Conservation (phyloP, 2,329 filamentous ascomycete genomes). For the Thelonectria discophora region DNA sequence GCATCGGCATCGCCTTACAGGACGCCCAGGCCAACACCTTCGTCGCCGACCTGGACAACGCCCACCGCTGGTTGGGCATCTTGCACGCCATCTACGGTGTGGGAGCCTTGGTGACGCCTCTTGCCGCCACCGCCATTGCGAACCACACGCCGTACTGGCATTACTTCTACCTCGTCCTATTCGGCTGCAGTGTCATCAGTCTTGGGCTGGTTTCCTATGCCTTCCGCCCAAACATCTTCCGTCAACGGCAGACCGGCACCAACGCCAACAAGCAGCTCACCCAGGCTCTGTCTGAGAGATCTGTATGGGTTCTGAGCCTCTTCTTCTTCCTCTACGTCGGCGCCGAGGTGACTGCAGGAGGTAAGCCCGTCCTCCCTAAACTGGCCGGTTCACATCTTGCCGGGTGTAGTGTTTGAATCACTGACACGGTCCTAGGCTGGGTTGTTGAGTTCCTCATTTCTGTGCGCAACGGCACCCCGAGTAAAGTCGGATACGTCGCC, state of each 20-base stretch:
- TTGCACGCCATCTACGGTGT: slow-evolving; percentile 10
- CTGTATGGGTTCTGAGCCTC: slow-evolving; percentile 3
- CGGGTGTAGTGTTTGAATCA: background rate
- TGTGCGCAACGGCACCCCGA: background rate
- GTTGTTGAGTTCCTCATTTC: slow-evolving; percentile 3
- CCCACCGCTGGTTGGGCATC: slow-evolving; percentile 11
- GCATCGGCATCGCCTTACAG: slow-evolving; percentile 9
- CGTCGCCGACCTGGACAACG: slow-evolving; percentile 10
- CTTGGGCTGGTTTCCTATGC: background rate
- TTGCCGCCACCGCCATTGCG: slow-evolving; percentile 1
- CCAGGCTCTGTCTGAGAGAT: slow-evolving; percentile 6
- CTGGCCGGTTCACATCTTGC: background rate
- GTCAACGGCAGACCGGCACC: background rate
- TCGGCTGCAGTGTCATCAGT: background rate
- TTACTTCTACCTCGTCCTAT: slow-evolving; percentile 13
- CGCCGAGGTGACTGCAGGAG: slow-evolving; percentile 12
- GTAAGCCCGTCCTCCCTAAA: background rate
- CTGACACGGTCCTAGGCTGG: background rate
- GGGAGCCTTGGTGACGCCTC: slow-evolving; percentile 6
- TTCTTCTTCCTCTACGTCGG: slow-evolving; percentile 20
- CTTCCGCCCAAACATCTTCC: background rate
- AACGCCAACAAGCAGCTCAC: slow-evolving; percentile 6
- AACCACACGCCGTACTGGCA: slow-evolving; percentile 12
- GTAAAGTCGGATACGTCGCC: slow-evolving; percentile 1
- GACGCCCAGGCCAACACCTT: slow-evolving; percentile 16